These are phyloP conservation scores for Calonectria montana DNA, from an alignment of 2,329 filamentous ascomycete species.

Conservation along the genomic window DNA sequence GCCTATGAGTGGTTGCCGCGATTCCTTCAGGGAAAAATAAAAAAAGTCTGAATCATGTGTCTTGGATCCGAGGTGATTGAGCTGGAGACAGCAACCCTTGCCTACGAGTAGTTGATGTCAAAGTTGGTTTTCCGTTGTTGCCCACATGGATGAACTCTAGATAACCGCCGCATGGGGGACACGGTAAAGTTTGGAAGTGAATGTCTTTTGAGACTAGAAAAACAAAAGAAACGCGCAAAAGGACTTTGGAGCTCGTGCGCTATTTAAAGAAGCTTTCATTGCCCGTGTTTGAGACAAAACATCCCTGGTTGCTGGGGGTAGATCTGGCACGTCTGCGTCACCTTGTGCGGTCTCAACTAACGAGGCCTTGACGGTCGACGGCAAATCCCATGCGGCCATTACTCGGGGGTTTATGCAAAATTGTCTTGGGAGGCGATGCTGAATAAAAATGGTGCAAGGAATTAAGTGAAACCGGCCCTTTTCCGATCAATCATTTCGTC, in stretches of 20 bases:
- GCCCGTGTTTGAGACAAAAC: not conserved
- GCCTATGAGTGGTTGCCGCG: not conserved
- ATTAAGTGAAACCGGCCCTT: conserved; percentile 17
- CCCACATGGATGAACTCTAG: not conserved
- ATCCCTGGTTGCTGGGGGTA: conserved; percentile 4
- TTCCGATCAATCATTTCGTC: conserved; percentile 6
- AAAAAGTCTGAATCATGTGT: not conserved
- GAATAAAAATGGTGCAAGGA: conserved; percentile 1
- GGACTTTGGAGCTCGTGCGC: not conserved
- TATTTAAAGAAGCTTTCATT: conserved; percentile 7
- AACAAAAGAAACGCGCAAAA: conserved; percentile 9
- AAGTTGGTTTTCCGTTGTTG: not conserved
- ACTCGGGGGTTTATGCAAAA: conserved; percentile 42
- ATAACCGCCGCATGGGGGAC: conserved; percentile 3
- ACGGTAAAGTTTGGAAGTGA: not conserved
- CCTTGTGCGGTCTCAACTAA: not conserved
- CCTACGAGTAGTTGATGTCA: not conserved
- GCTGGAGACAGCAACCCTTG: not conserved
- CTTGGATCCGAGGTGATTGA: not conserved
- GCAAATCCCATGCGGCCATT: conserved; percentile 21
- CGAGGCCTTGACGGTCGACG: not conserved
- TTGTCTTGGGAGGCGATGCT: not conserved
- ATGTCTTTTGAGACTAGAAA: not conserved
- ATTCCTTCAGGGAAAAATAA: not conserved
- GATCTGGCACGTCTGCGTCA: not conserved